These are phyloP conservation scores for Aspergillus ostianus DNA, from an alignment of 495 filamentous ascomycete genomes.

Conservation along the genomic window DNA sequence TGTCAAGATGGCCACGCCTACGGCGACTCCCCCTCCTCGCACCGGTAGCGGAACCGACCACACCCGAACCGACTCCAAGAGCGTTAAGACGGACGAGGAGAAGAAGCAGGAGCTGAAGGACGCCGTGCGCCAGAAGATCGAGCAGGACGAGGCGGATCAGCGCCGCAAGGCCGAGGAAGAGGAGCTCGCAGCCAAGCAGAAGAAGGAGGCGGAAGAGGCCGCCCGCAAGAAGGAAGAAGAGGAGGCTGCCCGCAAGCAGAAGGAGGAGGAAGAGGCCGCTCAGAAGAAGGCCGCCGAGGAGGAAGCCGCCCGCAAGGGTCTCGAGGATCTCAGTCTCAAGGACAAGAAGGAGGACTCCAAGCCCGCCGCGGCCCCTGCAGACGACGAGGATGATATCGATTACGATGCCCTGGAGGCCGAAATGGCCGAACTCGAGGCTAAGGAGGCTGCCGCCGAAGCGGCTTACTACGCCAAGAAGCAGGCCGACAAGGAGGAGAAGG, in stretches of 20 bases:
- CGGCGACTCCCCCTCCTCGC: constrained; percentile 59
- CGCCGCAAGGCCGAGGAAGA: constrained; percentile 52
- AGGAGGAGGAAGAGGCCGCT: constrained; percentile 25
- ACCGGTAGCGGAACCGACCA: constrained; percentile 56
- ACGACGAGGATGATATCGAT: constrained; percentile 54
- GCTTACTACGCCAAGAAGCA: constrained; percentile 60
- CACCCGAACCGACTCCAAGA: constrained; percentile 57
- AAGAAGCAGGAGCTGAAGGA: constrained; percentile 67
- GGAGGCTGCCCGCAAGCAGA: constrained; percentile 20
- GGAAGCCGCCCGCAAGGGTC: constrained; percentile 32
- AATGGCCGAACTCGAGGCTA: constrained; percentile 54
- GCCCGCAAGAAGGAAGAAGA: constrained; percentile 33
- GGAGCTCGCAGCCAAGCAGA: constrained; percentile 45
- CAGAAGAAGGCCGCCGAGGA: constrained; percentile 28
- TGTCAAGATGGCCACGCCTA: constrained; percentile 63
- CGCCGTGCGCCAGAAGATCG: constrained; percentile 61
- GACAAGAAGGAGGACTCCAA: constrained; percentile 43
- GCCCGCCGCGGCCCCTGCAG: constrained; percentile 27
- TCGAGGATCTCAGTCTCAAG: constrained; percentile 38
- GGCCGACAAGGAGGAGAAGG: constrained; percentile 59
- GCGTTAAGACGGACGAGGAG: constrained; percentile 65
- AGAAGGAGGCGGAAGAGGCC: constrained; percentile 27
- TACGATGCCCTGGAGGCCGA: constrained; percentile 52
- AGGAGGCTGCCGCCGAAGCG: constrained; percentile 58
- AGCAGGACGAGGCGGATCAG: constrained; percentile 52